These are phyloP conservation scores for Macrophomina phaseolina DNA, from an alignment of 2,329 filamentous ascomycete genomes.

Conservation along the genomic window DNA sequence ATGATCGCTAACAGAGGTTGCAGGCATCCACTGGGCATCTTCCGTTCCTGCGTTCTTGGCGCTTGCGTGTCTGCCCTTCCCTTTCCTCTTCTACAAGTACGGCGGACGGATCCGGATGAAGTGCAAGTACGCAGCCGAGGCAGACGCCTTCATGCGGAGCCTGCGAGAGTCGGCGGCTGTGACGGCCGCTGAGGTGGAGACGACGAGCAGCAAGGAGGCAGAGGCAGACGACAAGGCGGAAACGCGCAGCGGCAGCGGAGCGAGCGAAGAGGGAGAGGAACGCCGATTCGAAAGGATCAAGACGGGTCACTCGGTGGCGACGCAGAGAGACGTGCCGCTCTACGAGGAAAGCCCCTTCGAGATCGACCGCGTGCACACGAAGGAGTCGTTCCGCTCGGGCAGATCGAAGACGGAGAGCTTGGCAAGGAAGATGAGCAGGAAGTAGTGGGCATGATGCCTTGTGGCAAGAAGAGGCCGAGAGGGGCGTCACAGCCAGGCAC, in stretches of 20 bases:
- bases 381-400: slow-evolving; percentile 48
- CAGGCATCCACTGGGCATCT: slow-evolving; percentile 72
- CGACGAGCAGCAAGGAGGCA: slow-evolving; percentile 33
- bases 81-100: slow-evolving; percentile 78
- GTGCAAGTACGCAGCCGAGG: slow-evolving; percentile 73
- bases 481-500: not conserved
- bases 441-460: slow-evolving; percentile 7
- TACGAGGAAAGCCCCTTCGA: slow-evolving; percentile 55
- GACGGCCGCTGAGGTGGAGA: not conserved
- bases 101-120: slow-evolving; percentile 66
- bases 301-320: slow-evolving; percentile 40
- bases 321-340: slow-evolving; percentile 33
- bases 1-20: slow-evolving; percentile 46
- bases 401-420: slow-evolving; percentile 21
- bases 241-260: slow-evolving; percentile 16
- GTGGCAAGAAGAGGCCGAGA: not conserved
- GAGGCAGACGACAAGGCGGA: slow-evolving; percentile 35
- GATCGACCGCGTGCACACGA: slow-evolving; percentile 55
- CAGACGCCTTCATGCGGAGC: slow-evolving; percentile 63
- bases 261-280: slow-evolving; percentile 32
- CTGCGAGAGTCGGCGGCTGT: slow-evolving; percentile 45
- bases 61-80: slow-evolving; percentile 73
- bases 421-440: slow-evolving; percentile 28
- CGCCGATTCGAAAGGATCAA: slow-evolving; percentile 47
- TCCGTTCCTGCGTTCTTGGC: slow-evolving; percentile 77